Evolutionary conservation across 129 eudicot species (phyloP).

Genomic region (carrot (Daucus carota)): DH1_v3.0 NC_030389.2:37822001-37822500

Average conservation of each 20-base stretch:
- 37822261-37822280: slow-evolving; percentile 17
- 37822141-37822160: not conserved
- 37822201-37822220: slow-evolving; percentile 18
- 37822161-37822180: slow-evolving; percentile 10
- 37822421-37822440: slow-evolving; percentile 27
- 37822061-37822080: no score
- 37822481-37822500: slow-evolving; percentile 37
- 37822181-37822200: slow-evolving; percentile 42
- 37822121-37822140: not conserved
- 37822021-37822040: no score
- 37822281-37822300: slow-evolving; percentile 37
- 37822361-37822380: slow-evolving; percentile 32
- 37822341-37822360: slow-evolving; percentile 33
- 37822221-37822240: slow-evolving; percentile 31
- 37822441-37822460: slow-evolving; percentile 20
- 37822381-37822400: slow-evolving; percentile 27
- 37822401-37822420: slow-evolving; percentile 30
- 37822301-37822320: slow-evolving; percentile 35
- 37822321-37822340: slow-evolving; percentile 34
- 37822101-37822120: no score
- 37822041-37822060: no score
- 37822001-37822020: no score
- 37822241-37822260: slow-evolving; percentile 24
- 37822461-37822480: slow-evolving; percentile 26
- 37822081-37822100: no score